phyloP scores from a whole-genome alignment of 2,329 filamentous ascomycete species.

The Sordariomycetes sp. region DNA sequence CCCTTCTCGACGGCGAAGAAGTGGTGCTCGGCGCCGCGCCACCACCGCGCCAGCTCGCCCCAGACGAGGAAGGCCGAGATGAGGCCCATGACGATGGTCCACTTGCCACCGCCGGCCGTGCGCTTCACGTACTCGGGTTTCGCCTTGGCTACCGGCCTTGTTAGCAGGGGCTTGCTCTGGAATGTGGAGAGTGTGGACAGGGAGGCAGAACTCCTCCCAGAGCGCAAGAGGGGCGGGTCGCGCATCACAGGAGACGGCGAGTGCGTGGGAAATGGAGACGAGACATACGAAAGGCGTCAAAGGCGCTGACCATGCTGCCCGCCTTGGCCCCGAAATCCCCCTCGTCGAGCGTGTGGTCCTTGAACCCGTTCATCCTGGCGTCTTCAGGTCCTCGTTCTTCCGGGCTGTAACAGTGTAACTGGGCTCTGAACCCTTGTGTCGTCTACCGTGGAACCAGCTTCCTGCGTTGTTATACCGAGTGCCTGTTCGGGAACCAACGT shows the following conservation, averaged over 20 bases:
- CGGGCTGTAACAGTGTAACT: neutral
- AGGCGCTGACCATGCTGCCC: slow-evolving; percentile 64
- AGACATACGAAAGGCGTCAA: slow-evolving; percentile 87
- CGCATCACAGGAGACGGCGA: neutral
- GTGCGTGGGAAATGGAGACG: neutral
- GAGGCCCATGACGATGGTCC: slow-evolving; percentile 73
- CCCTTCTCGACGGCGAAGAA: slow-evolving; percentile 92
- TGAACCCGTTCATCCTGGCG: slow-evolving; percentile 64
- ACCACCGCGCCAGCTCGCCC: slow-evolving; percentile 74
- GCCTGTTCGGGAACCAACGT: no score
- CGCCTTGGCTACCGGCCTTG: slow-evolving; percentile 61
- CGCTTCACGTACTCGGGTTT: slow-evolving; percentile 85
- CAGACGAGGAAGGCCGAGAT: slow-evolving; percentile 67
- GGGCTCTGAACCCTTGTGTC: neutral
- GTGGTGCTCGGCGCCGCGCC: slow-evolving; percentile 72
- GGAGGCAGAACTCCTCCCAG: neutral
- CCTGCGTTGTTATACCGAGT: neutral
- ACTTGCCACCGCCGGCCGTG: slow-evolving; percentile 81
- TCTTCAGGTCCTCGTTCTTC: neutral
- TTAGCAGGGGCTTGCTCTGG: neutral
- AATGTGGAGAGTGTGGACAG: neutral
- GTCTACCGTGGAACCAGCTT: neutral
- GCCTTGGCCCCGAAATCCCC: slow-evolving; percentile 65
- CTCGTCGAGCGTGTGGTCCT: slow-evolving; percentile 55
- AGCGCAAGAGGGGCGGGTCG: neutral